Evolutionary conservation across 371 early-diverging fungal genomes (phyloP), one percentile per base, ranked within the genome.

Genomic region (Mortierella sp.): DNA sequence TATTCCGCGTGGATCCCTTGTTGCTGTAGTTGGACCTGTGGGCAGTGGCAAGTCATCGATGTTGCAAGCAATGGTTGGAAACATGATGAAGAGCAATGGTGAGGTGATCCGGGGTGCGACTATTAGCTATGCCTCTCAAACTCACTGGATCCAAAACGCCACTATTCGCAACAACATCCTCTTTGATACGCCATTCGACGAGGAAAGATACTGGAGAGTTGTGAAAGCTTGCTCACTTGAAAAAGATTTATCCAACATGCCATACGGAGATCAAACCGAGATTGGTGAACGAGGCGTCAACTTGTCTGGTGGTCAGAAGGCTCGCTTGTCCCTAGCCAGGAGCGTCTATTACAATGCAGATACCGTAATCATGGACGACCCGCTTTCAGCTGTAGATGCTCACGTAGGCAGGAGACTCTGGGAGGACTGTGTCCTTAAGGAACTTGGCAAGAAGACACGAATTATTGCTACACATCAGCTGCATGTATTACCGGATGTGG

Each of bases 151-250:
- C 65, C 88, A 91, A 58, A 92, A 93, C 64, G 90, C 89, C 0
- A 92, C 95, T 0, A 84, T 96, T 14, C 89, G 94, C 30, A 92
- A 96, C 60, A 96, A 96, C 75, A 94, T 96, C 55, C 70, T 95
- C 40, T 97, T 96, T 81, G 94, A 95, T 30, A 84, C 88, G n/a
- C 70, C 85, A 0, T 94, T 87, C 83, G 90, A 93, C 57, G 87
- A 87, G 59, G 84, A 85, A 1, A 83, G 93, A 16, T 94, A 94
- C 66, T 86, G 89, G 65, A 83, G 90, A 10, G 93, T 94, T 0
- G 78, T 94, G 47, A 87, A 88, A 30, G 87, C 89, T 40, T 94
- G 94, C 24, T 91, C 90, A 39, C 75, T 94, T 10, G 83, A 90
- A 43, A 83, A 91, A 22, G 98, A 98, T 70, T 79, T 98, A 28